Percentiles rank a stretch among this genome's conserved stretches.
Conservation (phyloP, 202 grass and related monocot genomes). For the Panicum virgatum region DNA sequence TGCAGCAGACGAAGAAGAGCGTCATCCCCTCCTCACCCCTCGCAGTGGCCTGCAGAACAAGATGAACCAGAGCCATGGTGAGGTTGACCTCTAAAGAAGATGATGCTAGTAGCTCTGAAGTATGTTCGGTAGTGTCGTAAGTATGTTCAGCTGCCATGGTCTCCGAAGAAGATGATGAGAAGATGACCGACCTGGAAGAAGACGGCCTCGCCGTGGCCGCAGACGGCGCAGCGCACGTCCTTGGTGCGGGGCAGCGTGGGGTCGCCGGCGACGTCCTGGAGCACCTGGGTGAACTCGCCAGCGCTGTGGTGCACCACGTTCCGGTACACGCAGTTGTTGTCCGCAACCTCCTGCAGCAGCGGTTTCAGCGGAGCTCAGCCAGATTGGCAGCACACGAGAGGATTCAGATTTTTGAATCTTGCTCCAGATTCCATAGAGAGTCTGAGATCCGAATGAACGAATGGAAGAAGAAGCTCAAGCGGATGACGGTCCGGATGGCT, state of each 20-base stretch:
- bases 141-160: background rate
- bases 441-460: background rate
- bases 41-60: constrained; percentile 50
- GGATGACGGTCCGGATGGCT: background rate
- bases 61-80: background rate
- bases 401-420: background rate
- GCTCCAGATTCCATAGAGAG: background rate
- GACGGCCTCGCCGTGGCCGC: constrained; percentile 70
- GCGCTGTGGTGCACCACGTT: constrained; percentile 72
- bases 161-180: background rate
- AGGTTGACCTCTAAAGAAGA: background rate
- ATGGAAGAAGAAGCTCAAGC: background rate
- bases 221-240: constrained; percentile 50
- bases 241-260: constrained; percentile 78
- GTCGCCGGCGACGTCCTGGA: constrained; percentile 69
- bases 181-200: constrained; percentile 67
- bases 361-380: constrained; percentile 19
- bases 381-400: background rate
- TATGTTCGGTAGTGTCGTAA: background rate
- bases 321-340: constrained; percentile 71
- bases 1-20: constrained; percentile 90
- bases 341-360: constrained; percentile 70
- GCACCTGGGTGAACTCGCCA: constrained; percentile 73
- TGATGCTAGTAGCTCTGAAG: background rate
- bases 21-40: constrained; percentile 88